Base-by-base conservation (phyloP, 176 grass and related monocot genomes). In the Triticum monococcum region DNA sequence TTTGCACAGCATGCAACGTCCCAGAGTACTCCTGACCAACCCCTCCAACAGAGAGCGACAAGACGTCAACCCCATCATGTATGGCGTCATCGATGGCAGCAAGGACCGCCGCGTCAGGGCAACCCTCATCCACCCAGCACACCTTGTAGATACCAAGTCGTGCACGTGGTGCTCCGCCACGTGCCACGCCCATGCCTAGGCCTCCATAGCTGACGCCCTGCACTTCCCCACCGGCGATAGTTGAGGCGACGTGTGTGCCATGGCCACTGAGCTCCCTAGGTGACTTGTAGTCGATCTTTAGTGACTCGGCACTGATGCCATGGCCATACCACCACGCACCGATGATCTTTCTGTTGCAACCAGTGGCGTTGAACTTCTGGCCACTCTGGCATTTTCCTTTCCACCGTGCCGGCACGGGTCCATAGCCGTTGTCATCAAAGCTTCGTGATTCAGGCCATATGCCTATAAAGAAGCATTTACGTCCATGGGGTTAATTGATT, bases 371-470 rank as follows among this genome's bases (percentile, higher is more conserved):
- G 63, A 87, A 92, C n/a, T 4, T 32, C 2, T n/a, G 3, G 3
- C 93, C 90, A 3, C 20, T 35, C 43, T 91, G 81, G 18, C 93
- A 95, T 64, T 4, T 36, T 1, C 93, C 93, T 40, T 24, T 92
- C 93, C 93, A 95, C 17, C 79, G 10, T 1, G 73, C 32, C 0
- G 93, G 90, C 5, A 77, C 18, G 5, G 90, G 90, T 0, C 88
- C 83, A n/a, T 87, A 92, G 1, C 90, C 90, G 0, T 66, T 65
- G 26, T 90, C 88, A 2, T 84, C 45, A 6, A 95, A 95, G 64
- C 90, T 95, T 72, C 31, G 69, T 4, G 93, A 95, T 84, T 95
- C 93, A 7, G 93, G 93, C 90, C 93, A 92, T 46, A 92, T 89
- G 8, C 91, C 86, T 59, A 22, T 59, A 85, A 8, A 1, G 13